Evolutionary conservation across 768 basidiomycete genomes (phyloP).

Genomic region (Mycena leptocephala): DNA sequence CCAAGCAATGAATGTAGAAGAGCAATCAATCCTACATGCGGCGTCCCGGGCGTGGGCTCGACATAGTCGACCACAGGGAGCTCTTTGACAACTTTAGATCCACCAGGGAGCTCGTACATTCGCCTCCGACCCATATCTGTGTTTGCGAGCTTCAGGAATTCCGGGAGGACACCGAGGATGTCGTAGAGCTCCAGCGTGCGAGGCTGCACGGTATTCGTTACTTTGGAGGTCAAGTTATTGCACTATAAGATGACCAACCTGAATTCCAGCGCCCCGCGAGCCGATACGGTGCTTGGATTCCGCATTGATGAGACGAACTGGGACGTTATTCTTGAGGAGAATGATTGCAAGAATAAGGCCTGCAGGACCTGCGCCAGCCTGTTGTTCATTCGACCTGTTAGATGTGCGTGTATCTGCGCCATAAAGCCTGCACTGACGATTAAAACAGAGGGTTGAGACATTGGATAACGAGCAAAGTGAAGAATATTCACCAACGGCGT

Average conservation of each 20-base stretch:
- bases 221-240: background rate
- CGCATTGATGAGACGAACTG: slow-evolving; percentile 51
- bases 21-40: slow-evolving; percentile 34
- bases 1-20: background rate
- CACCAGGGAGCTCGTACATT: slow-evolving; percentile 24
- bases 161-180: slow-evolving; percentile 40
- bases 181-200: slow-evolving; percentile 42
- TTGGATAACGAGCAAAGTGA: background rate
- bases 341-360: slow-evolving; percentile 51
- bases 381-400: background rate
- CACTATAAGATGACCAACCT: slow-evolving; percentile 32
- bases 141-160: slow-evolving; percentile 20
- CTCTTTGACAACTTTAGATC: slow-evolving; percentile 6
- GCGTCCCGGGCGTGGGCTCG: slow-evolving; percentile 36
- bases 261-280: slow-evolving; percentile 42
- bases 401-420: background rate
- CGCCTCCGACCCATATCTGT: background rate
- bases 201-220: background rate
- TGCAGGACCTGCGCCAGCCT: slow-evolving; percentile 36
- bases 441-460: background rate
- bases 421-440: background rate
- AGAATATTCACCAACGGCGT: background rate
- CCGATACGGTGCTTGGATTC: slow-evolving; percentile 34
- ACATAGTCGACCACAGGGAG: slow-evolving; percentile 1
- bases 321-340: slow-evolving; percentile 46